These are phyloP conservation scores for Actinomucor elegans DNA, from an alignment of 371 early-diverging fungal species.

Conservation along the genomic window DNA sequence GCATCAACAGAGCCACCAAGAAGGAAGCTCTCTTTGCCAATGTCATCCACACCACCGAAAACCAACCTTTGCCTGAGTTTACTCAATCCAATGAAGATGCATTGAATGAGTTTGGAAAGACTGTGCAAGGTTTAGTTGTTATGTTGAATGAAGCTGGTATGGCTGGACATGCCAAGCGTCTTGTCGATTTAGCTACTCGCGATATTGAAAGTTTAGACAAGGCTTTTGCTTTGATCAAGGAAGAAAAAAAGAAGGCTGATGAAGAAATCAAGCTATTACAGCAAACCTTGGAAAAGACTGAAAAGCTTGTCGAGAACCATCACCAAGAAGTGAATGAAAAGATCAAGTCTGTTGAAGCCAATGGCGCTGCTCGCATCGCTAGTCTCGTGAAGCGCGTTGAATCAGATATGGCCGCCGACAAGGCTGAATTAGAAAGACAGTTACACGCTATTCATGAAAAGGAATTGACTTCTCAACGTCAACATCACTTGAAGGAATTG, in stretches of 20 bases:
- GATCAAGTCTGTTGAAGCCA: constrained; percentile 16
- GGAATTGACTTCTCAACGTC: constrained; percentile 46
- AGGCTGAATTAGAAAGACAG: constrained; percentile 23
- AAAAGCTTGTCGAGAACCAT: constrained; percentile 8
- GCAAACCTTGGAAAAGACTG: background rate
- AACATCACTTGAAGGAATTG: constrained; percentile 34
- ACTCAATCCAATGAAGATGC: constrained; percentile 9
- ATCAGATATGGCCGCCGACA: constrained; percentile 37
- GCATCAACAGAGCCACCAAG: background rate
- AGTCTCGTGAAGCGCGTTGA: constrained; percentile 44
- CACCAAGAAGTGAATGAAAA: constrained; percentile 22
- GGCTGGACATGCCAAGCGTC: constrained; percentile 39
- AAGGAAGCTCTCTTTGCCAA: constrained; percentile 31
- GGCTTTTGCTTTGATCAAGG: constrained; percentile 20
- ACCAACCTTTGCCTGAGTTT: constrained; percentile 25
- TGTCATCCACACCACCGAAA: constrained; percentile 27
- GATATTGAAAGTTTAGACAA: constrained; percentile 32
- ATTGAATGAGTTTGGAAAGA: constrained; percentile 31
- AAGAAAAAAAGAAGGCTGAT: constrained; percentile 25
- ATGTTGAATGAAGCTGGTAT: constrained; percentile 45
- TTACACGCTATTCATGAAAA: constrained; percentile 23
- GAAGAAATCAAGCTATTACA: constrained; percentile 16
- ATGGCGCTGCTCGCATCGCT: constrained; percentile 28
- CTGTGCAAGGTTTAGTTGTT: constrained; percentile 29
- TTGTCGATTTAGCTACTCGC: constrained; percentile 36